phyloP scores from a whole-genome alignment of 305 asterid species.

The Ruellia speciosa region DNA sequence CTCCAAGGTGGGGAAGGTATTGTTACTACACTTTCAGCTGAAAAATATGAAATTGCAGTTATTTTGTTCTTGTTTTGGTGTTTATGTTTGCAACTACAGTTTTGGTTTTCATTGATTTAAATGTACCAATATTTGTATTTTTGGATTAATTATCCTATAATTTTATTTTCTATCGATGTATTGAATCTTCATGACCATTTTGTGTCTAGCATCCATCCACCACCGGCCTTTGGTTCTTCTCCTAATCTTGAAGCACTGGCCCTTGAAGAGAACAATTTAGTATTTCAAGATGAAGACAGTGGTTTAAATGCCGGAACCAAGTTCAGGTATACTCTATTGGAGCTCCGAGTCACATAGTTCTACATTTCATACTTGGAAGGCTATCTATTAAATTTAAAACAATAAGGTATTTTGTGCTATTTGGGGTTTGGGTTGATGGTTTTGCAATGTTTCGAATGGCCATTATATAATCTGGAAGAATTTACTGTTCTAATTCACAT shows the following conservation, averaged over 20 bases:
- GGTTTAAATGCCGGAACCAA: conserved; percentile 26
- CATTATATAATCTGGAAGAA: neutral
- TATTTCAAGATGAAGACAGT: conserved; percentile 38
- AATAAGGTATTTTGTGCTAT: neutral
- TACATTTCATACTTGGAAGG: neutral
- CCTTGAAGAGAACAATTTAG: conserved; percentile 46
- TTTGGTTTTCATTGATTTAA: neutral
- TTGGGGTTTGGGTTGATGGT: conserved; percentile 4
- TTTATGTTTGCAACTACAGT: neutral
- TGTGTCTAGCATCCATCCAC: conserved; percentile 4
- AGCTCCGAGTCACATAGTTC: neutral
- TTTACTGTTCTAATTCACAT: neutral
- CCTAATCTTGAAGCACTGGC: conserved; percentile 83
- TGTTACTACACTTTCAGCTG: neutral
- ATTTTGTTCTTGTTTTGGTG: conserved; percentile 1
- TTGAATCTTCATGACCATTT: conserved; percentile 20
- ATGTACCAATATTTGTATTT: neutral
- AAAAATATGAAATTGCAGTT: neutral
- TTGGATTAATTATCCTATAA: neutral
- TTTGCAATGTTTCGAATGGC: conserved; percentile 3
- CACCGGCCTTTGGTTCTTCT: conserved; percentile 85
- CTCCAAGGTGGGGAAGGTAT: conserved; percentile 33
- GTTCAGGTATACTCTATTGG: conserved; percentile 34
- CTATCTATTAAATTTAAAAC: neutral
- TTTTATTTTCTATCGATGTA: conserved; percentile 4